Base-by-base conservation (phyloP, 164 flowering plant genomes). In the Magnolia officinalis region DNA sequence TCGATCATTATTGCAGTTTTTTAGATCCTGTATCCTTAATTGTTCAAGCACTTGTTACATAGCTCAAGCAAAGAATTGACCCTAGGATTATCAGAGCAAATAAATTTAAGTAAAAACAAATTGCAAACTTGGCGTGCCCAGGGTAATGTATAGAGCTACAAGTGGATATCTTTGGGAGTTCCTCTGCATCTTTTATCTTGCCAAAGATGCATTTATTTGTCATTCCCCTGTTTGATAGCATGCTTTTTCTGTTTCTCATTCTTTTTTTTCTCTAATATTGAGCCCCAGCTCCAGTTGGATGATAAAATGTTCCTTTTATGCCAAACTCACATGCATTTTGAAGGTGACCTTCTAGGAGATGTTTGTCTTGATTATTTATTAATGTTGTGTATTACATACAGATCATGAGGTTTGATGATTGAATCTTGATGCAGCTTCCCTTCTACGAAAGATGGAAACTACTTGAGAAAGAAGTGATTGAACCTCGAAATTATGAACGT, bases 371-470 rank as follows among this genome's bases (percentile, higher is more conserved):
- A 29, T 70, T 29, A 26, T 64, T 64, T 19, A 21, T 10, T 67
- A 29, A 29, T 67, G 9, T 24, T 29, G n/a, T 20, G 23, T 68
- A 19, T 26, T 4, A 26, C n/a, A 66, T 68, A 2, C 58, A 45
- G 8, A 50, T 45, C 50, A 67, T 67, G 67, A 45, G 50, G 31
- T 71, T 51, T 50, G 63, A 59, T 77, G 8, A 19, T 77, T 37
- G 50, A 65, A 59, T 31, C 67, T 61, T 75, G 50, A 49, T 75
- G 84, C 96, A 96, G 99, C 81, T 90, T 23, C 99, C 98, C 70
- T 96, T 94, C 79, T 82, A 82, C 85, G 99, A 96, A 79, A 88
- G 99, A 67, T 96, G 98, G 98, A 96, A 89, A 81, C 81, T 94
- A 91, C 84, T 96, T 70, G 99, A 94, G 86, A 90, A 88, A 79